Conservation (phyloP, 176 grass and related monocot species). For the Triticum timopheevii region DNA sequence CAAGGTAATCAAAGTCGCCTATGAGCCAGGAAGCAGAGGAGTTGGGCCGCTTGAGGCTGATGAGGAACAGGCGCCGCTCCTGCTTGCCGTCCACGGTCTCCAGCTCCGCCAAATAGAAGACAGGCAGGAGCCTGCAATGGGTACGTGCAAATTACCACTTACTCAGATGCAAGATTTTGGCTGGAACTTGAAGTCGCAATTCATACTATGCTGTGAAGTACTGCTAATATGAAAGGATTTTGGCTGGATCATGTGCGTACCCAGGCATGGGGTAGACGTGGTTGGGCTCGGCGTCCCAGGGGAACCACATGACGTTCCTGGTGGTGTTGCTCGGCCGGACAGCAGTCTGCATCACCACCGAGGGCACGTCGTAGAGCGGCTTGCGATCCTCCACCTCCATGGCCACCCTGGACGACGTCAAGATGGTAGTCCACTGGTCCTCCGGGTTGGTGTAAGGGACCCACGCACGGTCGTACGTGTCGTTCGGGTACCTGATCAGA, state of each 20-base stretch:
- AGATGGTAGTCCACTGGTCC: neutral
- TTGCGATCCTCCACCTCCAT: neutral
- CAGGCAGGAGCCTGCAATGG: neutral
- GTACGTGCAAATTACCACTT: neutral
- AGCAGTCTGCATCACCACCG: slow-evolving; percentile 49
- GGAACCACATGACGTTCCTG: slow-evolving; percentile 28
- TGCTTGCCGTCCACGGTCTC: neutral
- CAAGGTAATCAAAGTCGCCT: slow-evolving; percentile 22
- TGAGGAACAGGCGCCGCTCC: slow-evolving; percentile 35
- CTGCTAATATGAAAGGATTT: neutral
- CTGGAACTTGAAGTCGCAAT: neutral
- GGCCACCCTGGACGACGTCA: neutral
- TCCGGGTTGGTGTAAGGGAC: neutral
- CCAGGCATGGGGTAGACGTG: neutral
- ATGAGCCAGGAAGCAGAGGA: neutral
- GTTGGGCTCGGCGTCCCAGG: neutral
- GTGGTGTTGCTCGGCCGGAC: slow-evolving; percentile 31
- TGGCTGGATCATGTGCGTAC: neutral
- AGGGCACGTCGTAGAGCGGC: neutral
- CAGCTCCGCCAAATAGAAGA: slow-evolving; percentile 36
- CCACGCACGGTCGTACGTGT: slow-evolving; percentile 30
- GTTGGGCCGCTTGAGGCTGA: neutral
- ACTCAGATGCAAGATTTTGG: neutral
- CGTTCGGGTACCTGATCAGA: slow-evolving; percentile 41
- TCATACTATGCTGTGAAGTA: neutral